Base-by-base conservation (phyloP, 129 eudicot genomes). In the Artemisia argyi region DNA sequence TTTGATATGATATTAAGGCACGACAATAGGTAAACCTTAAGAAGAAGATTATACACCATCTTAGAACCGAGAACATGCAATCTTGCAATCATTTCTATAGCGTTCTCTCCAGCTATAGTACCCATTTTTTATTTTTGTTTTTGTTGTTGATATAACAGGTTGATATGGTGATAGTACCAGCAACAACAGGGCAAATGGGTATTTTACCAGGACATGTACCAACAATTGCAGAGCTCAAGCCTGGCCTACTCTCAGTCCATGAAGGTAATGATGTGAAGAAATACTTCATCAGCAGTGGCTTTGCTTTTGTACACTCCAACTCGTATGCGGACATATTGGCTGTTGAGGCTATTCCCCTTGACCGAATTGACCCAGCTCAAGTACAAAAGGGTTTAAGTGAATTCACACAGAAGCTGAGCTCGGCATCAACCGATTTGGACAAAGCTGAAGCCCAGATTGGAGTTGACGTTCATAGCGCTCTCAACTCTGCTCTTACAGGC, bases 371-470 rank as follows among this genome's bases (percentile, higher is more conserved):
- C 63, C 78, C 91, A 17, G 75, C 79, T 47, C 78, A 75, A 75
- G 95, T 87, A 16, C 89, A 87, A 65, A 87, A 87, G 78, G 91
- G 86, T 26, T 89, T 90, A 46, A 84, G 79, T 0, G 97, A 90
- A 24, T 87, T 85, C 81, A 83, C 91, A 17, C 97, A 85, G 85
- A 90, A 87, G 56, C 80, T 85, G 67, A 79, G 66, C 67, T 78
- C 97, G 7, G 97, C 94, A 32, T 78, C 97, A 17, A 87, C 91
- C 13, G 97, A 90, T 68, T 69, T 82, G 78, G 97, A 87, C 76
- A 87, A 83, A 73, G 91, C 97, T 19, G 95, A 91, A 84, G 95
- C 97, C 74, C 97, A 88, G 60, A 87, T 91, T 65, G 97, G 89
- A 16, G 83, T 88, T 18, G 89, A 91, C 76, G 91, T 88, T 62